These are phyloP conservation scores for Calycina herbarum DNA, from an alignment of 2,329 filamentous ascomycete species.

Conservation along the genomic window DNA sequence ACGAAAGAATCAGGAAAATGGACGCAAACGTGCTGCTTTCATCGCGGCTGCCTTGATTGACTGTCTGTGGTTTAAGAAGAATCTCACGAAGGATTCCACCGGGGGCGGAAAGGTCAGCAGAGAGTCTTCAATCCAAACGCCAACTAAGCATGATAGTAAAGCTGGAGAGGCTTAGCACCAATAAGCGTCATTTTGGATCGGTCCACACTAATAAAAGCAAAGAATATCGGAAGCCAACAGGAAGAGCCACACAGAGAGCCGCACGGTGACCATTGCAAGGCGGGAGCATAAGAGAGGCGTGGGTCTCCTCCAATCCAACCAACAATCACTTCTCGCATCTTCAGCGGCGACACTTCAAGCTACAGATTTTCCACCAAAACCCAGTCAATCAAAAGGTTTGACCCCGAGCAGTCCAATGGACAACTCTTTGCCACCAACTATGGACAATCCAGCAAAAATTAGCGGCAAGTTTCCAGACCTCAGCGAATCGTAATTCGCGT, in stretches of 20 bases:
- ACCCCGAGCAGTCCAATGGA: not conserved
- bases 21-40: not conserved
- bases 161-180: conserved; percentile 2
- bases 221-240: not conserved
- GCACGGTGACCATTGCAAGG: not conserved
- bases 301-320: not conserved
- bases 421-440: not conserved
- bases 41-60: not conserved
- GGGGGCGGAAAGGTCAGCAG: not conserved
- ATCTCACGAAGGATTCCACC: not conserved
- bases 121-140: not conserved
- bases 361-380: too few species aligned
- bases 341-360: not conserved
- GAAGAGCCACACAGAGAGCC: conserved; percentile 10
- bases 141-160: not conserved
- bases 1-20: not conserved
- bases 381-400: not conserved
- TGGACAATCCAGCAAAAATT: not conserved
- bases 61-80: not conserved
- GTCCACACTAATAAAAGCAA: not conserved
- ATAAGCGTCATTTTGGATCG: not conserved
- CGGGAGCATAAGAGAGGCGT: not conserved
- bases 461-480: not conserved
- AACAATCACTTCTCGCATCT: not conserved
- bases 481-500: not conserved